Conservation (phyloP, 148 eudicot species). For the Pharnaceum exiguum region DNA sequence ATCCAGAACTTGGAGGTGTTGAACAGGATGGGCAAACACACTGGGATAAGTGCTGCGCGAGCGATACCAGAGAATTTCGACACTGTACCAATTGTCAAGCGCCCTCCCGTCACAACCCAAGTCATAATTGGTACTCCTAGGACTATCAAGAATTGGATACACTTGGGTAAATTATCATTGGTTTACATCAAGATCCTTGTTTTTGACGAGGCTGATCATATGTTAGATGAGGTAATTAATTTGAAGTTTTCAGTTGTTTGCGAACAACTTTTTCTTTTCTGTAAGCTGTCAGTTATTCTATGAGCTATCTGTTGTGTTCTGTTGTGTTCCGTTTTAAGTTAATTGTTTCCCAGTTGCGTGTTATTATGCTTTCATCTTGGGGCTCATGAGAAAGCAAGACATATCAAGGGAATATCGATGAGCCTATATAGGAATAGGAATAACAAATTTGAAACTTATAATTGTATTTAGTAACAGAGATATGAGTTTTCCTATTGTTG, state of each 20-base stretch:
- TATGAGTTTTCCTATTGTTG: too few species aligned
- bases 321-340: too few species aligned
- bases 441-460: too few species aligned
- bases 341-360: too few species aligned
- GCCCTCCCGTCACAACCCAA: conserved; percentile 57
- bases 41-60: conserved; percentile 66
- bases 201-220: conserved; percentile 95
- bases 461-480: too few species aligned
- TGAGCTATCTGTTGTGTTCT: too few species aligned
- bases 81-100: conserved; percentile 40
- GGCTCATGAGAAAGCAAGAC: too few species aligned
- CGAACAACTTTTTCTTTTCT: neutral
- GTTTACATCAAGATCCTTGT: conserved; percentile 79
- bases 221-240: conserved; percentile 71
- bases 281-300: too few species aligned
- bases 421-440: too few species aligned
- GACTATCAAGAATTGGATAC: conserved; percentile 57
- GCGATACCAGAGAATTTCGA: conserved; percentile 58
- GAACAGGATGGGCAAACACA: conserved; percentile 68
- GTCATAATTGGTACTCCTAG: conserved; percentile 91
- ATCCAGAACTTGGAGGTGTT: conserved; percentile 93
- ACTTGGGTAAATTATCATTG: conserved; percentile 49
- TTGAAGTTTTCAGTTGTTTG: neutral
- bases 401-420: too few species aligned
- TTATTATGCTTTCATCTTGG: too few species aligned